These are phyloP conservation scores for Calonectria hawksworthii DNA, from an alignment of 2,329 filamentous ascomycete genomes.

Conservation along the genomic window DNA sequence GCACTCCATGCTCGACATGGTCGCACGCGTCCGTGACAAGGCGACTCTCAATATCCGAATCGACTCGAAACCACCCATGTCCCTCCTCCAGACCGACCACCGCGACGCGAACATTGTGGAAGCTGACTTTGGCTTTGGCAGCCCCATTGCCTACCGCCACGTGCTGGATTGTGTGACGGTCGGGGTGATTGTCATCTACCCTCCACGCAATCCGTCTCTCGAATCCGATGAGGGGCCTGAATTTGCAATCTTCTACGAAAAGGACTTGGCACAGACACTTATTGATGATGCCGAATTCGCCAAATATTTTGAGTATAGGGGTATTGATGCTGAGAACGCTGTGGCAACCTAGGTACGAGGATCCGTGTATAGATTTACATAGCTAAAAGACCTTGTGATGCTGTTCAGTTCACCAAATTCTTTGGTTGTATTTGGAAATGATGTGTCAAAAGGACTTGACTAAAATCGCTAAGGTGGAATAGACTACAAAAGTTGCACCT, in stretches of 20 bases:
- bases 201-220: neutral
- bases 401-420: too few relatives aligned
- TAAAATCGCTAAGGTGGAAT: neutral
- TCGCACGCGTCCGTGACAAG: slow-evolving; percentile 56
- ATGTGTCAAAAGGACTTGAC: neutral
- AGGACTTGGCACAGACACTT: neutral
- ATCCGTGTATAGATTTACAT: too few relatives aligned
- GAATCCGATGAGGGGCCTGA: neutral
- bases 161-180: neutral
- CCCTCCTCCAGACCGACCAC: slow-evolving; percentile 53
- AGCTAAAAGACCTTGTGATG: too few relatives aligned
- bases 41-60: slow-evolving; percentile 49
- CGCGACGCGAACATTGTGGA: slow-evolving; percentile 46
- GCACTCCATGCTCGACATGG: slow-evolving; percentile 41
- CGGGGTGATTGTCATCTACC: neutral
- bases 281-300: neutral
- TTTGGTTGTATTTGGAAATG: neutral
- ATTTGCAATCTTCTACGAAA: neutral
- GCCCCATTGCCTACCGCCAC: too few relatives aligned
- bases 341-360: neutral
- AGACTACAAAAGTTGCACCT: neutral
- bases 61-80: slow-evolving; percentile 54
- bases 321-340: neutral
- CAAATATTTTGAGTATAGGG: neutral
- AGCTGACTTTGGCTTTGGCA: too few relatives aligned